phyloP scores from a whole-genome alignment of 306 rosid genomes.

The Styphnolobium japonicum region DNA sequence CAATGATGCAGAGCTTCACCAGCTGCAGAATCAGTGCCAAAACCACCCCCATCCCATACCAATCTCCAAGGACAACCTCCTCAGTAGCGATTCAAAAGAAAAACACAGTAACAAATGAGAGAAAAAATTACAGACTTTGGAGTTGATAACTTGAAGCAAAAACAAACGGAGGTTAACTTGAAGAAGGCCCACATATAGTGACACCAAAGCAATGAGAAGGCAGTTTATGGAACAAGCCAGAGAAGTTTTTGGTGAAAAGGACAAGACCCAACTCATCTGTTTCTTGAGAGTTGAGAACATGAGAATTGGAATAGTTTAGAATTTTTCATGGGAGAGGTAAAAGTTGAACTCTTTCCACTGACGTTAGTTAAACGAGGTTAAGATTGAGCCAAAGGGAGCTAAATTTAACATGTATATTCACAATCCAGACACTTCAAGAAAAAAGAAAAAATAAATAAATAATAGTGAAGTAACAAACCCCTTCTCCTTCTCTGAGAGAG shows the following conservation, averaged over 20 bases:
- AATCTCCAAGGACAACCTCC: conserved; percentile 35
- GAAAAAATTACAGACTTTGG: conserved; percentile 27
- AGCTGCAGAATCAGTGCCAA: conserved; percentile 47
- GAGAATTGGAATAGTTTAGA: conserved; percentile 38
- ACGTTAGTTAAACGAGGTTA: conserved; percentile 25
- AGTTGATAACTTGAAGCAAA: conserved; percentile 56
- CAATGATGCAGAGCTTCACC: conserved; percentile 47
- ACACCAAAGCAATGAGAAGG: conserved; percentile 44
- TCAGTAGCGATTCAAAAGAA: conserved; percentile 18
- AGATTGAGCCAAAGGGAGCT: conserved; percentile 13
- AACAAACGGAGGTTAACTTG: conserved; percentile 39
- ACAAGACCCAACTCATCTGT: conserved; percentile 28
- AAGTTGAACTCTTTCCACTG: conserved; percentile 30
- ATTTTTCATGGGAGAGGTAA: conserved; percentile 40
- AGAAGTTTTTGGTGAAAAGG: conserved; percentile 56
- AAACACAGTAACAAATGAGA: conserved; percentile 25
- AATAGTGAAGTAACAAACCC: conserved; percentile 22
- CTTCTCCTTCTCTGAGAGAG: not conserved
- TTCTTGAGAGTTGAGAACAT: conserved; percentile 24
- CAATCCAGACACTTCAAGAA: not conserved
- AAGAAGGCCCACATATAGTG: conserved; percentile 48
- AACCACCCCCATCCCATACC: conserved; percentile 55
- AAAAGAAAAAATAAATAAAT: not conserved
- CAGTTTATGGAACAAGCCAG: conserved; percentile 39
- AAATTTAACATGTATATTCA: not conserved